Evolutionary conservation across 148 eudicot species (phyloP).

Genomic region (Fagopyrum esculentum): DNA sequence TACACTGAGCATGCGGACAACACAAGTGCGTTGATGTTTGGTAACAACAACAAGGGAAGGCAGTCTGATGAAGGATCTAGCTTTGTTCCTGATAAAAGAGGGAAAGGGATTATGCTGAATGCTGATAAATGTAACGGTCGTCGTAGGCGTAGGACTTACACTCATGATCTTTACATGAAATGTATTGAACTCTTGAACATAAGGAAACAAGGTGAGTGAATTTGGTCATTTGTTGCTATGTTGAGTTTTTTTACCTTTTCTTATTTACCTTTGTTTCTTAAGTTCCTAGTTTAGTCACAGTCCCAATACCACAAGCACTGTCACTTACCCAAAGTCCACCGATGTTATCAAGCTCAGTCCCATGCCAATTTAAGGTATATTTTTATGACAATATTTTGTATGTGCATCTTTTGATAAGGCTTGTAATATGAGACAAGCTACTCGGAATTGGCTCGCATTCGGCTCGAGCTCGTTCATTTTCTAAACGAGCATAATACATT

Average conservation of each 20-base stretch:
- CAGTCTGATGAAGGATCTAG: background rate
- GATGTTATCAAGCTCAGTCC: background rate
- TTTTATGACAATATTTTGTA: background rate
- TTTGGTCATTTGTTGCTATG: background rate
- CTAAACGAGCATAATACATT: too few relatives aligned
- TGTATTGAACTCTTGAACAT: background rate
- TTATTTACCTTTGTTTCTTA: background rate
- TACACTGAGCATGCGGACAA: background rate
- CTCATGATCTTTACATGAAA: background rate
- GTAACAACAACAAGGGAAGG: conserved; percentile 1
- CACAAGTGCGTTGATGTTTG: background rate
- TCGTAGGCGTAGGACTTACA: background rate
- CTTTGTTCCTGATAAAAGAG: background rate
- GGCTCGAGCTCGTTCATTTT: too few relatives aligned
- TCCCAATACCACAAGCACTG: background rate
- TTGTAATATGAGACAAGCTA: too few relatives aligned
- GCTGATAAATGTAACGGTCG: background rate
- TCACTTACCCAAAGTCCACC: background rate
- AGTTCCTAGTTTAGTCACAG: background rate
- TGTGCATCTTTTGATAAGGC: background rate
- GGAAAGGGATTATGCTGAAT: background rate
- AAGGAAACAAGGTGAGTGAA: background rate
- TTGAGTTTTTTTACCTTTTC: background rate
- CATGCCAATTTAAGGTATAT: background rate
- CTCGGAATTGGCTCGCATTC: too few relatives aligned